A percentile compares a stretch with the other conserved stretches of the same genome.
Conservation (phyloP, 768 basidiomycete species). For the Hygrocybe coccinea region DNA sequence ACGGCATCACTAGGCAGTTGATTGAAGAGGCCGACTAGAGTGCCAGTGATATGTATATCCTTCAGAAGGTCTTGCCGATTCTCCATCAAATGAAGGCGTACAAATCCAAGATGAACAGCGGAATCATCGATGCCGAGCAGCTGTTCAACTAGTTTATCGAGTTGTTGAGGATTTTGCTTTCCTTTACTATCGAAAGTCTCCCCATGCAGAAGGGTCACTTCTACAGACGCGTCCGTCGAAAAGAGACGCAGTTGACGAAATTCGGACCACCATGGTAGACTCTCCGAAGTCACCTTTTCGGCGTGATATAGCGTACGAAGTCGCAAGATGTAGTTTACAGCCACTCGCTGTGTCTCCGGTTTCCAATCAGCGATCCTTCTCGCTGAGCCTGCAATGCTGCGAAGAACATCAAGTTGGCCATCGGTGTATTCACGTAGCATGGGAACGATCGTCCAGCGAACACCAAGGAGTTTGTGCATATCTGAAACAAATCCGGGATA, state of each 20-base stretch:
- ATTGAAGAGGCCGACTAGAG: conserved; percentile 14
- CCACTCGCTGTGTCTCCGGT: no score
- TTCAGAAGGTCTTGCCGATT: conserved; percentile 16
- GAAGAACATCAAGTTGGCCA: conserved; percentile 14
- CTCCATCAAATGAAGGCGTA: conserved; percentile 13
- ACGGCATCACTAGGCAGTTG: conserved; percentile 7
- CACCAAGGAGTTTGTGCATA: conserved; percentile 14
- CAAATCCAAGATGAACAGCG: conserved; percentile 13
- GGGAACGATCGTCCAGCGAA: conserved; percentile 14
- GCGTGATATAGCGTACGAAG: conserved; percentile 8
- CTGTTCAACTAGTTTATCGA: conserved; percentile 13
- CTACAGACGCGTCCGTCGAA: conserved; percentile 9
- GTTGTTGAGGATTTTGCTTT: conserved; percentile 2
- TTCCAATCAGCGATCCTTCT: no score
- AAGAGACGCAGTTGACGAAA: conserved; percentile 15
- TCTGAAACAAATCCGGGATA: conserved; percentile 13
- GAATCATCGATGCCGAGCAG: conserved; percentile 13
- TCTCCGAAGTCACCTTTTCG: conserved; percentile 1
- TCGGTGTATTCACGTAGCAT: conserved; percentile 10
- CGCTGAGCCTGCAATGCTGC: not conserved
- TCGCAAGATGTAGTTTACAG: not conserved
- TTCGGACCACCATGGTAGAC: conserved; percentile 15
- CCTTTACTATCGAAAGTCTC: conserved; percentile 14
- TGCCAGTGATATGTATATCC: conserved; percentile 12
- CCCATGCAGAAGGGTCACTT: conserved; percentile 6